Conservation (phyloP, 176 grass and related monocot genomes). For the Musa itinerans region DNA sequence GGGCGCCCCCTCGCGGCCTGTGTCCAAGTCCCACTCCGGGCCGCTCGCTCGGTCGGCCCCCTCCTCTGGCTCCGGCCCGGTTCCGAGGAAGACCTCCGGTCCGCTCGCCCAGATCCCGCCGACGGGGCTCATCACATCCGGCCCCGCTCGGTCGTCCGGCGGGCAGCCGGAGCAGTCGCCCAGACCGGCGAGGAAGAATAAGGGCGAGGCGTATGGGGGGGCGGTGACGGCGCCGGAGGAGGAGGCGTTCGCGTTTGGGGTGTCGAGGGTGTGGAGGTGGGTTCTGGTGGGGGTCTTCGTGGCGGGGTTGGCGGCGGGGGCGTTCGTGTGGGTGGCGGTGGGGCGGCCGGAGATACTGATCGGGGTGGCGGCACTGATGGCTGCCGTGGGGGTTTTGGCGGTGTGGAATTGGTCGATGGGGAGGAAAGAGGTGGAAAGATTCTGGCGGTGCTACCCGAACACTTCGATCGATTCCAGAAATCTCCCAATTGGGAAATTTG, state of each 20-base stretch:
- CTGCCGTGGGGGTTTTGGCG: slow-evolving; percentile 22
- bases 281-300: slow-evolving; percentile 30
- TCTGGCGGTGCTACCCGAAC: slow-evolving; percentile 46
- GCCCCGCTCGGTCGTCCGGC: slow-evolving; percentile 33
- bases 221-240: slow-evolving; percentile 8
- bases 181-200: neutral
- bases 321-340: slow-evolving; percentile 38
- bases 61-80: slow-evolving; percentile 27
- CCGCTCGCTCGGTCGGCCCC: slow-evolving; percentile 31
- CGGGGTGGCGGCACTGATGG: slow-evolving; percentile 26
- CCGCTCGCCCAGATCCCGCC: slow-evolving; percentile 56
- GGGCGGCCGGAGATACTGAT: slow-evolving; percentile 37
- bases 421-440: slow-evolving; percentile 50
- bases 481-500: slow-evolving; percentile 62
- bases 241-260: slow-evolving; percentile 25
- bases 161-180: slow-evolving; percentile 9
- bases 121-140: slow-evolving; percentile 60
- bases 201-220: neutral
- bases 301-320: slow-evolving; percentile 47
- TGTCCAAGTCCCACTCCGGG: slow-evolving; percentile 32
- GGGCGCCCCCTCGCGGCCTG: slow-evolving; percentile 13
- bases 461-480: slow-evolving; percentile 48
- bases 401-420: slow-evolving; percentile 42
- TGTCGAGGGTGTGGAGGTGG: slow-evolving; percentile 59
- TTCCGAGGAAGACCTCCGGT: slow-evolving; percentile 31